Base-by-base conservation (phyloP, 495 filamentous ascomycete genomes). In the Penicillium herquei region DNA sequence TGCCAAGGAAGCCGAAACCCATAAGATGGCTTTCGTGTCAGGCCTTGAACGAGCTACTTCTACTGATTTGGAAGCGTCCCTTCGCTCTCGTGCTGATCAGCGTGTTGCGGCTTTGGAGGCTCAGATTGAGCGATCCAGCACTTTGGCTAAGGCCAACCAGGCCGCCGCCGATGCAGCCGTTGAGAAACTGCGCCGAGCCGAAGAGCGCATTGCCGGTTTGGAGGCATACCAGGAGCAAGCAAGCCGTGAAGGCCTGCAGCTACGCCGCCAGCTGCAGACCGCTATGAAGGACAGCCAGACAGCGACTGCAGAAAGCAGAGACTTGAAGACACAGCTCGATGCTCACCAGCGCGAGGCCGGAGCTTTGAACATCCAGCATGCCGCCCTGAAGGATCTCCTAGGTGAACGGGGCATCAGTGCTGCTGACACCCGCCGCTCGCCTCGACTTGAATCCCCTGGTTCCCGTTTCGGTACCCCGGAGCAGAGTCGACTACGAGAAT, bases 181-280 rank as follows among this genome's bases (percentile, higher is more conserved):
- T 2, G 91, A 96, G 59, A 96, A 90, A 68, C 80, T 99, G 34
- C 87, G 92, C 9, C 84, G 89, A 48, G 94, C 94, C 7, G 96
- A 98, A 71, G 95, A 96, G 69, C 83, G 95, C 7, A 97, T 99
- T 66, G 95, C 94, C 13, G 92, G 93, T 3, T 80, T 99, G 6
- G 94, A 99, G 71, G 90, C 90, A 2, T 96, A 96, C 67, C 94
- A 99, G 73, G 93, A 97, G 64, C 94, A 99, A 74, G 85, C 92
- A 6, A 97, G 92, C 67, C 81, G 94, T 34, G 94, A 99, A 70
- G 88, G 90, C 34, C 82, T 99, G 52, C 83, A 87, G 33, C 87
- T 97, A 40, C 87, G 95, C 33, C 84, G 92, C 68, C 92, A 96
- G 63, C 81, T 99, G 50, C 92, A 97, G 67, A 80, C 82, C 32